These are phyloP conservation scores for Aurantiochytrium sp. DNA, from an alignment of 108 stramenopile species.

Conservation along the genomic window DNA sequence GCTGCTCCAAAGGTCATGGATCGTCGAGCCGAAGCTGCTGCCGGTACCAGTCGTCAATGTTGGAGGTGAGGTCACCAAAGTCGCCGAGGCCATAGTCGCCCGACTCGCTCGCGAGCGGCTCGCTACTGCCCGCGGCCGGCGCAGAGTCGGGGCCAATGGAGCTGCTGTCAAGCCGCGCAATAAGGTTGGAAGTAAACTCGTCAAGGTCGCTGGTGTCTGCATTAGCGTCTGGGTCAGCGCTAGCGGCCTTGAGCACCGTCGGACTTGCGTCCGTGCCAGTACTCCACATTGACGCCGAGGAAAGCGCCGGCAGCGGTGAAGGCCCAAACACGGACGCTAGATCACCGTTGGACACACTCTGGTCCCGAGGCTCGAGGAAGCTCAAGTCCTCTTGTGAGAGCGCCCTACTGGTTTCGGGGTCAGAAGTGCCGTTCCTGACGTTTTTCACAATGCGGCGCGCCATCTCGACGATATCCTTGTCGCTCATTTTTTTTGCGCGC, in stretches of 20 bases:
- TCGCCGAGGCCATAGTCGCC: too few species aligned
- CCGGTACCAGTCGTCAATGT: conserved; percentile 18
- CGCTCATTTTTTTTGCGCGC: background rate
- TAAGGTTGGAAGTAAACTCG: background rate
- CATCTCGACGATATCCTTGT: conserved; percentile 13
- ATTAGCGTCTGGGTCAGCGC: background rate
- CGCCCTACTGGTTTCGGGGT: background rate
- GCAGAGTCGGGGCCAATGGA: too few species aligned
- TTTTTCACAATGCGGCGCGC: background rate
- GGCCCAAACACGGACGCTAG: too few species aligned
- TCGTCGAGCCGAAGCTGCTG: background rate
- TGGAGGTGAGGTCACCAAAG: background rate
- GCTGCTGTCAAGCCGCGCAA: too few species aligned
- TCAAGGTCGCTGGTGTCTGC: background rate
- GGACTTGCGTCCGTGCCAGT: too few species aligned
- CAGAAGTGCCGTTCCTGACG: background rate
- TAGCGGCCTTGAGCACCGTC: too few species aligned
- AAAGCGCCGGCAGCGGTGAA: too few species aligned
- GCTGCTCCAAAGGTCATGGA: too few species aligned
- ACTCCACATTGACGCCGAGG: too few species aligned
- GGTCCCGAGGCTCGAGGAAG: background rate
- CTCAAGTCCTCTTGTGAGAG: background rate
- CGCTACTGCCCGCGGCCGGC: too few species aligned
- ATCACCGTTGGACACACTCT: too few species aligned
- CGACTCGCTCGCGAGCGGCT: too few species aligned